Percentiles rank a stretch among this genome's conserved stretches.
phyloP scores from a whole-genome alignment of 225 moss, liverwort and hornwort species.

The Pseudisothecium myosuroides region DNA sequence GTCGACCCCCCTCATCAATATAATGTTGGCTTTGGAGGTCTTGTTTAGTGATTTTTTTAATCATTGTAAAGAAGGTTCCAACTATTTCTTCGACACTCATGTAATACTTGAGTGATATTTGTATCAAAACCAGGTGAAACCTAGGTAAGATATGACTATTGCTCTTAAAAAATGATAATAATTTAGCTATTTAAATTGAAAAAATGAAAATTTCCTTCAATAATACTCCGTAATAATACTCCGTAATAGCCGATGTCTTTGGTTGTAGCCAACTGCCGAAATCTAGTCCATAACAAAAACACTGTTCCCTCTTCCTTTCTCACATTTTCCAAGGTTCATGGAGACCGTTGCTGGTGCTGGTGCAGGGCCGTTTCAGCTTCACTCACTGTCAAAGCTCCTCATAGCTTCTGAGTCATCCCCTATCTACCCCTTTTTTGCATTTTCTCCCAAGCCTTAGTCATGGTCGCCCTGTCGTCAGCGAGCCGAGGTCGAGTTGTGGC shows the following conservation, averaged over 20 bases:
- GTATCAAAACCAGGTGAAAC: background rate
- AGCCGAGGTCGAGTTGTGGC: background rate
- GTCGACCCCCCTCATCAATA: rapidly evolving
- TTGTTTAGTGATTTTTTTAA: background rate
- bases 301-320: background rate
- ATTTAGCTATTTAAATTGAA: background rate
- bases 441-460: background rate
- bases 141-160: too few species aligned
- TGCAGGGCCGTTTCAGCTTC: background rate
- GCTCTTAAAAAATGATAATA: background rate
- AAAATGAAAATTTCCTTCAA: background rate
- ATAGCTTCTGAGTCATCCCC: background rate
- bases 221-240: too few species aligned
- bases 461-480: background rate
- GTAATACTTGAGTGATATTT: too few species aligned
- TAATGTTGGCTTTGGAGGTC: rapidly evolving
- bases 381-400: background rate
- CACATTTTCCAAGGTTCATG: background rate
- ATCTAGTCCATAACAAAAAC: too few species aligned
- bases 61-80: background rate
- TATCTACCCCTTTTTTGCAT: background rate
- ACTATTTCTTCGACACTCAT: background rate
- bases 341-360: background rate
- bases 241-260: background rate
- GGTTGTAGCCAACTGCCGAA: background rate